Percentiles rank a stretch among this genome's conserved stretches.
phyloP scores from a whole-genome alignment of 2,329 filamentous ascomycete genomes.

The Aspergillus hortae region DNA sequence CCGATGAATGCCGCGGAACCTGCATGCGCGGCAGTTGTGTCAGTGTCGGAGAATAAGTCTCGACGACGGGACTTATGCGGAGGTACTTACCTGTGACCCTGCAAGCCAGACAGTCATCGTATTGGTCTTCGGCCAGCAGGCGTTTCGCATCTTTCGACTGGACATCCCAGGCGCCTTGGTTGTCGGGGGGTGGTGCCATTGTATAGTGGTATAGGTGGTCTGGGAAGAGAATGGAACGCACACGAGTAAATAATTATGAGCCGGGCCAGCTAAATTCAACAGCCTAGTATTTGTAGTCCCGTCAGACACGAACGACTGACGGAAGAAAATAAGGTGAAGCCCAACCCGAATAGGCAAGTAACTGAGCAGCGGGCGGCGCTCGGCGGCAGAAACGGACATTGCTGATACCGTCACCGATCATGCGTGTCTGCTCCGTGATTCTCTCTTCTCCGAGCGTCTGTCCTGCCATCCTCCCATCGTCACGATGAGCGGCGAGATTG shows the following conservation, averaged over 20 bases:
- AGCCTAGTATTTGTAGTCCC: no score
- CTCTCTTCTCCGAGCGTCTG: constrained; percentile 12
- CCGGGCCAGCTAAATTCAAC: neutral
- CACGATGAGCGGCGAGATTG: constrained; percentile 80
- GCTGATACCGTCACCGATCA: constrained; percentile 5
- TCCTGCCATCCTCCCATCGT: constrained; percentile 19
- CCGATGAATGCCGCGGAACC: constrained; percentile 73
- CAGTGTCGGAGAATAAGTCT: constrained; percentile 4
- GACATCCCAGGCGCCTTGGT: constrained; percentile 47
- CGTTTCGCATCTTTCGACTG: constrained; percentile 60
- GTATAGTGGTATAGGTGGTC: neutral
- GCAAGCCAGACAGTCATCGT: constrained; percentile 67
- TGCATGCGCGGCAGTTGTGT: constrained; percentile 31
- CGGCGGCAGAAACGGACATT: constrained; percentile 28
- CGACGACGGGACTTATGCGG: neutral
- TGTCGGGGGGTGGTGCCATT: constrained; percentile 45
- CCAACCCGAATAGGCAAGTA: neutral
- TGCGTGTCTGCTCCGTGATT: constrained; percentile 11
- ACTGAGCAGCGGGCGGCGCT: constrained; percentile 21
- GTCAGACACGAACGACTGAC: no score
- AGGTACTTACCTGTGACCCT: constrained; percentile 62
- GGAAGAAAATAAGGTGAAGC: neutral
- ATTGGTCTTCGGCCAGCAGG: constrained; percentile 42
- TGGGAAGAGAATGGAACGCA: neutral
- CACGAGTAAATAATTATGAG: no score